phyloP scores from a whole-genome alignment of 2,329 filamentous ascomycete genomes.

The Albifimbria verrucaria region DNA sequence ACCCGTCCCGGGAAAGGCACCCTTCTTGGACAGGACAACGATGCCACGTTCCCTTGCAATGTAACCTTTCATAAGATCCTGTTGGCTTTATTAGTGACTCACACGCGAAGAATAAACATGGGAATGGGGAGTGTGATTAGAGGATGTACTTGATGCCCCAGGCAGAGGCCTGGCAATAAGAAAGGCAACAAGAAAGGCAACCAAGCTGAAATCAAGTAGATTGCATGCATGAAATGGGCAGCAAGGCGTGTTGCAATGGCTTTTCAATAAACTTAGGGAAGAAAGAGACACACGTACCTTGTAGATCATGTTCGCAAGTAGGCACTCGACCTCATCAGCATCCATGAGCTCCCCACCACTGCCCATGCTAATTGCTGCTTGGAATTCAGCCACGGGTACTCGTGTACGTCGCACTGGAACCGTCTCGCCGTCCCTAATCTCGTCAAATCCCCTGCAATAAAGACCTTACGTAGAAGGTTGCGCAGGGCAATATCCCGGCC shows the following conservation, averaged over 20 bases:
- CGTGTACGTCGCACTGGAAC: slow-evolving; percentile 68
- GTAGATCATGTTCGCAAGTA: slow-evolving; percentile 96
- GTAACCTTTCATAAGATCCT: slow-evolving; percentile 97
- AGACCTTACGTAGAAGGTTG: slow-evolving; percentile 90
- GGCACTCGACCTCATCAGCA: slow-evolving; percentile 89
- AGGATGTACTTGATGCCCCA: slow-evolving; percentile 14
- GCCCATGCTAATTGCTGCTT: slow-evolving; percentile 75
- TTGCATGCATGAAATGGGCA: too few species aligned
- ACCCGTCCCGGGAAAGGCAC: slow-evolving; percentile 90
- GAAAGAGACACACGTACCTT: slow-evolving; percentile 61
- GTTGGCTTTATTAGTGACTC: slow-evolving; percentile 27
- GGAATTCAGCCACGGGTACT: slow-evolving; percentile 80
- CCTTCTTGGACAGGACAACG: slow-evolving; percentile 88
- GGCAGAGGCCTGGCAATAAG: slow-evolving; percentile 14
- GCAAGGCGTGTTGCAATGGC: slow-evolving; percentile 5
- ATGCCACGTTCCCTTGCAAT: slow-evolving; percentile 87
- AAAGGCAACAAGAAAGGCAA: slow-evolving; percentile 19
- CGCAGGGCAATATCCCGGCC: slow-evolving; percentile 88
- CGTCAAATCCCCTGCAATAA: slow-evolving; percentile 80
- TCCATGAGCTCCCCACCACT: slow-evolving; percentile 67
- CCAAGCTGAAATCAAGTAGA: too few species aligned
- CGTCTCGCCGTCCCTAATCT: slow-evolving; percentile 65
- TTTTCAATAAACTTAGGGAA: slow-evolving; percentile 4
- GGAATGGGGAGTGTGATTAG: slow-evolving; percentile 12
- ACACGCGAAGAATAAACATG: slow-evolving; percentile 18